These are phyloP conservation scores for Blastobotrys persicus DNA, from an alignment of 1,139 yeast species.

Conservation along the genomic window DNA sequence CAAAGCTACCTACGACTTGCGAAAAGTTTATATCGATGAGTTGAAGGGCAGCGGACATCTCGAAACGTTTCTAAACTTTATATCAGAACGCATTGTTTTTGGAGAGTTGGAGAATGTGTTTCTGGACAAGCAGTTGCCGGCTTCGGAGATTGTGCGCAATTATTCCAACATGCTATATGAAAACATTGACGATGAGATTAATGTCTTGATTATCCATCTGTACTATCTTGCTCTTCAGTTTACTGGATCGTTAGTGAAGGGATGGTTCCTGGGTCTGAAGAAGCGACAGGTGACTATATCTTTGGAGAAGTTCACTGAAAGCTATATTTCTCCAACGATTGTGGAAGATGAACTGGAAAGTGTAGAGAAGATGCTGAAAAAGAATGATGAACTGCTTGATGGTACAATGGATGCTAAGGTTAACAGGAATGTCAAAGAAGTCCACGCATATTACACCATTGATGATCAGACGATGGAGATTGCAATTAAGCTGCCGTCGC, in stretches of 20 bases:
- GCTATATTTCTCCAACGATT: conserved; percentile 61
- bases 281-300: conserved; percentile 55
- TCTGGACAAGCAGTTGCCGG: conserved; percentile 5
- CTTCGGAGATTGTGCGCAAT: conserved; percentile 7
- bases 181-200: conserved; percentile 18
- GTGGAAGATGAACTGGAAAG: conserved; percentile 56
- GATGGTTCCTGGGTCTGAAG: conserved; percentile 67
- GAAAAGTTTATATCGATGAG: conserved; percentile 59
- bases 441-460: conserved; percentile 69
- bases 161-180: conserved; percentile 1
- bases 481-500: conserved; percentile 64
- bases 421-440: conserved; percentile 62
- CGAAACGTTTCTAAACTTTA: conserved; percentile 34
- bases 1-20: conserved; percentile 60
- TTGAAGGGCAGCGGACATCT: conserved; percentile 50
- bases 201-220: conserved; percentile 46
- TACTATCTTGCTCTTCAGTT: conserved; percentile 56
- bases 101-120: conserved; percentile 12
- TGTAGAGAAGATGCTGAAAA: conserved; percentile 41
- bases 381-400: conserved; percentile 45
- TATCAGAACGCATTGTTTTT: conserved; percentile 22
- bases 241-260: conserved; percentile 65
- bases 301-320: conserved; percentile 62
- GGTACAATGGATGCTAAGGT: conserved; percentile 63
- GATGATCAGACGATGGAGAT: conserved; percentile 90